Conservation (phyloP, 371 early-diverging fungal species). For the Capillidium rhysosporum region DNA sequence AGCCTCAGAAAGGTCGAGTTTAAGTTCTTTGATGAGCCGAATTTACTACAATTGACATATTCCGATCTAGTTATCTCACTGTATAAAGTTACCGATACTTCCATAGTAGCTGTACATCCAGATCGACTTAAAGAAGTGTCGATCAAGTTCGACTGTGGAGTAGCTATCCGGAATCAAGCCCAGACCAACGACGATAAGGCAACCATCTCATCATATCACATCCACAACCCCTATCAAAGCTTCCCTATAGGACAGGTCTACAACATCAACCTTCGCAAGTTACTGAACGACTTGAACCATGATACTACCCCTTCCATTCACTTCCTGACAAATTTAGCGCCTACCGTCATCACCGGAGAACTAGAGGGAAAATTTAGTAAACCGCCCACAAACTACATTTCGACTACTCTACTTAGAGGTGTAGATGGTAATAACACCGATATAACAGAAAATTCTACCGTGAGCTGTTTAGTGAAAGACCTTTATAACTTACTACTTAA, state of each 20-base stretch:
- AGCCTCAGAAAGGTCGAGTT: neutral
- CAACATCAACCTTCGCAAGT: neutral
- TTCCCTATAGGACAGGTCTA: neutral
- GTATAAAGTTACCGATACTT: neutral
- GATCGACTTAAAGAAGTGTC: neutral
- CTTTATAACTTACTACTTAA: neutral
- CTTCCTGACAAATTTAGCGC: neutral
- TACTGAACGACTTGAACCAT: neutral
- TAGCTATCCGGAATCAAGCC: neutral
- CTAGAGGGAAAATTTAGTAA: neutral
- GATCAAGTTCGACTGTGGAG: neutral
- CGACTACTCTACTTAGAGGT: too few species aligned
- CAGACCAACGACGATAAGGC: neutral
- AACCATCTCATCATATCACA: neutral
- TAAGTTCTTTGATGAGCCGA: too few species aligned
- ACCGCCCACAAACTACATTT: neutral
- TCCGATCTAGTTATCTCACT: neutral
- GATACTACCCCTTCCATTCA: neutral
- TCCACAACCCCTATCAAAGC: neutral
- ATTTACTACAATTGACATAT: neutral
- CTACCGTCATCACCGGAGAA: neutral
- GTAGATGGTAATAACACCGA: neutral
- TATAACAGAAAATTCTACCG: neutral
- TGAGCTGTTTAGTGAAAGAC: neutral
- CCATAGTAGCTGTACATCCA: too few species aligned